Conservation (phyloP, 176 grass and related monocot species). For the Carex scoparia region DNA sequence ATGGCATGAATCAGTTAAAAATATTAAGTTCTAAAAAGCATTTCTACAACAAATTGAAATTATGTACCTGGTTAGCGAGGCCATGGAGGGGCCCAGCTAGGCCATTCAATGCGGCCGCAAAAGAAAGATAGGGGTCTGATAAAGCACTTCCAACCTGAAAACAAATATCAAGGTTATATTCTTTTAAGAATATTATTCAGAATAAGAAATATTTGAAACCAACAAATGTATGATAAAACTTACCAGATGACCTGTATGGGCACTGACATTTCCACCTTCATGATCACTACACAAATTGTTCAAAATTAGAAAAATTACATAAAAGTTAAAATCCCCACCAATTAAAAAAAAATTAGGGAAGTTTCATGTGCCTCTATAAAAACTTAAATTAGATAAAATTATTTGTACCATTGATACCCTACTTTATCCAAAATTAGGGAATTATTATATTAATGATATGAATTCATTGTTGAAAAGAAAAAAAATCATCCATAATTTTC, state of each 20-base stretch:
- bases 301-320: background rate
- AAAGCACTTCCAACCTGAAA: constrained; percentile 90
- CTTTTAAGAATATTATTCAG: background rate
- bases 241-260: constrained; percentile 98
- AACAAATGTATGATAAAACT: constrained; percentile 20
- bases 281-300: constrained; percentile 62
- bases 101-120: constrained; percentile 88
- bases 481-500: too few species aligned
- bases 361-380: background rate
- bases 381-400: background rate
- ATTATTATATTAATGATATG: too few species aligned
- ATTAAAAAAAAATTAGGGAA: background rate
- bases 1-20: background rate
- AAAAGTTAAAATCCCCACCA: background rate
- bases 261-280: constrained; percentile 98
- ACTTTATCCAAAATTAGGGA: background rate
- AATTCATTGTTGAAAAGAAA: too few species aligned
- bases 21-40: too few species aligned
- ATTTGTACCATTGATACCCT: background rate
- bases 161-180: constrained; percentile 3
- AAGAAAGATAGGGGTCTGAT: constrained; percentile 93
- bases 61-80: constrained; percentile 86
- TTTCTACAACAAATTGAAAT: background rate
- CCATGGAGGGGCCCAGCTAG: constrained; percentile 92
- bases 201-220: background rate